Conservation (phyloP, 257 asterid species). For the Verbena officinalis region DNA sequence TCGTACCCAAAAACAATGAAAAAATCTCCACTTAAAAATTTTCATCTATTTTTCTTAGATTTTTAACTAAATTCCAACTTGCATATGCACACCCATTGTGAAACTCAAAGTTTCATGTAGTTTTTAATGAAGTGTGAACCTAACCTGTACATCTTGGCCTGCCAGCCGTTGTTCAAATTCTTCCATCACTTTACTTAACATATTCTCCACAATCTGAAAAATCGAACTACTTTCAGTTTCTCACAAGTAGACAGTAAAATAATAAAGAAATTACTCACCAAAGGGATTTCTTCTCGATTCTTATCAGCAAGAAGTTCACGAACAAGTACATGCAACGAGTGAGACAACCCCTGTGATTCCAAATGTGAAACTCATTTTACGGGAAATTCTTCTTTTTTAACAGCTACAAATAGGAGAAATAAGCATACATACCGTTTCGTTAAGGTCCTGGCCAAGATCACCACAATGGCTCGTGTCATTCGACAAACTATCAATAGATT, state of each 20-base stretch:
- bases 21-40: conserved; percentile 3
- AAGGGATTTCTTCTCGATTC: conserved; percentile 71
- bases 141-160: conserved; percentile 58
- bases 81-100: not conserved
- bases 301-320: conserved; percentile 62
- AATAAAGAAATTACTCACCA: conserved; percentile 44
- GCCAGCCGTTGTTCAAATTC: conserved; percentile 65
- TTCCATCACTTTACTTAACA: conserved; percentile 71
- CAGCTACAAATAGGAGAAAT: conserved; percentile 12
- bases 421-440: conserved; percentile 51
- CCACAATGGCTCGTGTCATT: conserved; percentile 35
- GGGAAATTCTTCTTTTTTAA: not conserved
- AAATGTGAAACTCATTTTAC: conserved; percentile 28
- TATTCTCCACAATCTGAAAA: conserved; percentile 73
- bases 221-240: conserved; percentile 24
- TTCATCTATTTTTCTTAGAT: not conserved
- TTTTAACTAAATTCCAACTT: not conserved
- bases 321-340: conserved; percentile 51
- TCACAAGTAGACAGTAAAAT: conserved; percentile 22
- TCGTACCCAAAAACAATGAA: conserved; percentile 25
- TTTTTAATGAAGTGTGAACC: conserved; percentile 9
- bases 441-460: conserved; percentile 41
- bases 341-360: conserved; percentile 47
- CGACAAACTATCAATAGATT: conserved; percentile 40
- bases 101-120: not conserved